phyloP scores from a whole-genome alignment of 257 asterid genomes.

The Voacanga thouarsii region DNA sequence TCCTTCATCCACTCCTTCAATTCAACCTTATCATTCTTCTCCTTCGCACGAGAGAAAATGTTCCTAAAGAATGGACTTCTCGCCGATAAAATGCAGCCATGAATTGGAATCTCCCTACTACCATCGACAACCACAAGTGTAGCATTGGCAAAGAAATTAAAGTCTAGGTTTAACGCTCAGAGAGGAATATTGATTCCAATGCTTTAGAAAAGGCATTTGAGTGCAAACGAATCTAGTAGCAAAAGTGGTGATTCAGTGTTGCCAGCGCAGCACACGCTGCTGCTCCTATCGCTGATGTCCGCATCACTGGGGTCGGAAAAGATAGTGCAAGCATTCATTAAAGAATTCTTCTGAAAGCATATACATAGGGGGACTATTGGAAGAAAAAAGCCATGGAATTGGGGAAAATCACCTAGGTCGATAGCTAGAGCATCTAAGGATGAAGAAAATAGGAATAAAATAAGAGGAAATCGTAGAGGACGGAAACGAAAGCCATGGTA shows the following conservation, averaged over 20 bases:
- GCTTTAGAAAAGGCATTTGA: slow-evolving; percentile 60
- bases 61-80: too few relatives aligned
- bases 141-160: slow-evolving; percentile 72
- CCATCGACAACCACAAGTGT: slow-evolving; percentile 44
- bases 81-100: slow-evolving; percentile 74
- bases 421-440: too few relatives aligned
- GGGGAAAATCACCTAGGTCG: not conserved
- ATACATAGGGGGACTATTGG: too few relatives aligned
- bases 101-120: slow-evolving; percentile 69
- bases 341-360: not conserved
- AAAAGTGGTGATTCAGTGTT: too few relatives aligned
- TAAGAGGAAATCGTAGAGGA: not conserved
- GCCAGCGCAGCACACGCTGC: slow-evolving; percentile 59
- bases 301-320: slow-evolving; percentile 69
- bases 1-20: too few relatives aligned
- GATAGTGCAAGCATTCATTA: slow-evolving; percentile 44
- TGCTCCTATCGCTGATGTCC: slow-evolving; percentile 47
- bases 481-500: not conserved
- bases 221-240: slow-evolving; percentile 41
- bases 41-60: too few relatives aligned
- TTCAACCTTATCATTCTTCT: too few relatives aligned
- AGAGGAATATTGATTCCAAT: slow-evolving; percentile 54
- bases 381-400: slow-evolving; percentile 15
- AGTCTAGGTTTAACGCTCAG: slow-evolving; percentile 48
- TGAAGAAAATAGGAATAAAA: too few relatives aligned